Evolutionary conservation across 2,329 filamentous ascomycete species (phyloP).

Genomic region (Elsinoe fawcettii): DNA sequence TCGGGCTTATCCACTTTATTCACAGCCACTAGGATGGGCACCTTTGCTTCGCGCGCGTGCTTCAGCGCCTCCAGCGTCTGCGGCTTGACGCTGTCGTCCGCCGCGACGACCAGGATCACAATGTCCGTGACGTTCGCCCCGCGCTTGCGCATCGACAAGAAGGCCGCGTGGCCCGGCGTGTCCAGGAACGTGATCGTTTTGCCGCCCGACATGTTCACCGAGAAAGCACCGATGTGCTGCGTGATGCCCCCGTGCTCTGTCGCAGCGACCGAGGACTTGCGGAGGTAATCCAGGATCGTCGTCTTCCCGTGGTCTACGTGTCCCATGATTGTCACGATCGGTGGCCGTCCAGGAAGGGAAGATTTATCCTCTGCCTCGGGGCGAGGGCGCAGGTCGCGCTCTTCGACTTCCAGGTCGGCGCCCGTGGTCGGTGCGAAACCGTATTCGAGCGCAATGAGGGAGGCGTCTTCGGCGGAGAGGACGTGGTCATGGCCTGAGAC

Average conservation of each 20-base stretch:
- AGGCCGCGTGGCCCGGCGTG: conserved; percentile 92
- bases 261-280: conserved; percentile 84
- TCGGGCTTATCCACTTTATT: conserved; percentile 93
- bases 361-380: conserved; percentile 58
- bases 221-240: conserved; percentile 96
- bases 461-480: conserved; percentile 82
- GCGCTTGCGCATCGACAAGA: conserved; percentile 89
- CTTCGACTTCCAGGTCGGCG: conserved; percentile 48
- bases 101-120: conserved; percentile 88
- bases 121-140: conserved; percentile 96
- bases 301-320: conserved; percentile 99
- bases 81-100: conserved; percentile 94
- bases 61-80: conserved; percentile 95
- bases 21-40: conserved; percentile 94
- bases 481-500: conserved; percentile 75
- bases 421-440: conserved; percentile 74
- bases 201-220: conserved; percentile 71
- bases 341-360: conserved; percentile 64
- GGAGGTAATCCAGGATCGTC: conserved; percentile 85
- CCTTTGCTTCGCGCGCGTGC: conserved; percentile 76
- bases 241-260: conserved; percentile 95
- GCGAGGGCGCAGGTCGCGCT: conserved; percentile 64
- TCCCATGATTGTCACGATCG: conserved; percentile 98
- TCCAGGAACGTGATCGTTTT: conserved; percentile 94
- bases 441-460: conserved; percentile 84